Evolutionary conservation across 2,329 filamentous ascomycete genomes (phyloP), one percentile per base, ranked within the genome.

Genomic region (Monascus ruber): DNA sequence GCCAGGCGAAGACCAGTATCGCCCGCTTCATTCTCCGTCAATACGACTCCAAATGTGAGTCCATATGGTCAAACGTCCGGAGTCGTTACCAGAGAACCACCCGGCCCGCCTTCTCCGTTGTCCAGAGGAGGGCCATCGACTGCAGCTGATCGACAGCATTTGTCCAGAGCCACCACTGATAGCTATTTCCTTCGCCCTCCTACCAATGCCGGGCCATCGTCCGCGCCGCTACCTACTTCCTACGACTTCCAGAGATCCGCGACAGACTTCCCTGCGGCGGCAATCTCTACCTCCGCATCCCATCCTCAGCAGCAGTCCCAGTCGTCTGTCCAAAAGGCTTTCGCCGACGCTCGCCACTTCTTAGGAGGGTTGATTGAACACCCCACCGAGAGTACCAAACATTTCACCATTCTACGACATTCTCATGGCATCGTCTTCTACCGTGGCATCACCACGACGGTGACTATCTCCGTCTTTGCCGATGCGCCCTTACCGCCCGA

Each of bases 331-430:
- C 55, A 56, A 41, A 60, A 62, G 36, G 59, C 57, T 36, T 62
- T 59, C 35, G 53, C 54, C 11, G 78, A 83, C 49, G 77, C 77
- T 0, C 69, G 75, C 29, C 76, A 82, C 54, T 77, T 83, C 43
- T 76, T 79, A 1, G 75, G 76, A 2, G 79, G 80, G 0, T 65
- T 85, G 24, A 67, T 84, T 38, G 68, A 68, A 10, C 78, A 77
- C 41, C 77, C 81, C 0, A 71, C 68, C 17, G 78, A 81, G 51
- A 79, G 77, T 0, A 82, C 71, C 2, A 77, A 73, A 42, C 77
- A 83, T 58, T 76, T 72, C 55, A 79, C 72, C 34, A 75, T 85
- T 40, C 68, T 84, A 24, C 75, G 80, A 0, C 81, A 85, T 52
- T 81, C 78, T 0, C 62, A 73, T 26, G 73, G 73, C 0, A 51